Evolutionary conservation across 371 early-diverging fungal genomes (phyloP).

Genomic region (Mucor mucedo): DNA sequence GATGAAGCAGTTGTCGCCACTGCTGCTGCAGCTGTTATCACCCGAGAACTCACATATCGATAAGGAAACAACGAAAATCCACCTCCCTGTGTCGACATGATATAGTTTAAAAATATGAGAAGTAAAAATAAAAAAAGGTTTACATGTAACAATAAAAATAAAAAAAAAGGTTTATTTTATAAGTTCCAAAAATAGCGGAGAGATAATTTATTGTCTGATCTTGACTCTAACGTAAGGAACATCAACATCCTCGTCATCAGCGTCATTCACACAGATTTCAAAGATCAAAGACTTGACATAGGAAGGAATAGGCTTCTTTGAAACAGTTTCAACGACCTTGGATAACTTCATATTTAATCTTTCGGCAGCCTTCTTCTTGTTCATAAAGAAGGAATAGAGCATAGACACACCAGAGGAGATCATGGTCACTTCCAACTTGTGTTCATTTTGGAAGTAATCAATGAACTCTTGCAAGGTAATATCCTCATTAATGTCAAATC

Average conservation of each 20-base stretch:
- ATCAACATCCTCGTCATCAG: slow-evolving; percentile 92
- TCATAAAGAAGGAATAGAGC: slow-evolving; percentile 93
- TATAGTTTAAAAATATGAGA: not conserved
- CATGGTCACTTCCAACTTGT: slow-evolving; percentile 94
- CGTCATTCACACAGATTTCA: slow-evolving; percentile 89
- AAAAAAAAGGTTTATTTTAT: not conserved
- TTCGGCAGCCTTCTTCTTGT: slow-evolving; percentile 85
- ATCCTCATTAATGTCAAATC: slow-evolving; percentile 90
- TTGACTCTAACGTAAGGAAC: slow-evolving; percentile 54
- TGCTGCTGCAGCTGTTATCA: slow-evolving; percentile 29
- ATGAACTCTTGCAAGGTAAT: slow-evolving; percentile 91
- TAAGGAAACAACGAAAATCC: slow-evolving; percentile 33
- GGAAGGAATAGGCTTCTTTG: slow-evolving; percentile 86
- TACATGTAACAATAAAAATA: not conserved
- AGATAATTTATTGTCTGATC: slow-evolving; percentile 36
- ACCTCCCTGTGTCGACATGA: slow-evolving; percentile 11
- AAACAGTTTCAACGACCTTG: slow-evolving; percentile 79
- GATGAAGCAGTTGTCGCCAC: slow-evolving; percentile 7
- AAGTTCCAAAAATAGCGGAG: not conserved
- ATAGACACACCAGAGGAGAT: slow-evolving; percentile 92
- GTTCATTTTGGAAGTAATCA: slow-evolving; percentile 81
- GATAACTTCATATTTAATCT: slow-evolving; percentile 78
- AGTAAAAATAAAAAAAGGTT: slow-evolving; percentile 1
- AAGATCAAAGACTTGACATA: slow-evolving; percentile 86
- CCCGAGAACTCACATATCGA: slow-evolving; percentile 31